These are phyloP conservation scores for Trichoderma erinaceum DNA, from an alignment of 495 filamentous ascomycete genomes.

Conservation along the genomic window DNA sequence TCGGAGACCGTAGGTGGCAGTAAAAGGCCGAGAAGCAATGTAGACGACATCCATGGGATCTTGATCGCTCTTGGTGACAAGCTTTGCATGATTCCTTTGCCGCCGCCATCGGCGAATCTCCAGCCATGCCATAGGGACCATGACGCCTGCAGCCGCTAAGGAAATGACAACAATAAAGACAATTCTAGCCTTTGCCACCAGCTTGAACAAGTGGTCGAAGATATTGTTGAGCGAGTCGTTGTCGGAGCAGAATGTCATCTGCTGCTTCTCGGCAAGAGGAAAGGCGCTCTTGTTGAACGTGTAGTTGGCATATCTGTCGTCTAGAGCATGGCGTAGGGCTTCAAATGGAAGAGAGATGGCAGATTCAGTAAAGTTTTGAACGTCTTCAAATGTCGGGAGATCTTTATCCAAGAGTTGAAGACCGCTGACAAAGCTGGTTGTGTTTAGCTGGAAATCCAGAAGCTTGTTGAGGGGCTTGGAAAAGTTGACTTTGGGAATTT, in stretches of 20 bases:
- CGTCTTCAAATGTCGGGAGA: conserved; percentile 76
- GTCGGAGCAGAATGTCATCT: conserved; percentile 79
- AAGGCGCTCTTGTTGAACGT: conserved; percentile 70
- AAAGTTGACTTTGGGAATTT: conserved; percentile 51
- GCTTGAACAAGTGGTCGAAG: conserved; percentile 62
- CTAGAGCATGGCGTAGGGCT: conserved; percentile 62
- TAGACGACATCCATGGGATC: conserved; percentile 89
- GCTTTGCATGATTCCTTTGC: conserved; percentile 60
- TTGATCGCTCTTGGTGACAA: conserved; percentile 56
- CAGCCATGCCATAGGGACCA: conserved; percentile 67
- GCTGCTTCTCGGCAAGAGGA: conserved; percentile 72
- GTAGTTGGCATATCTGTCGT: conserved; percentile 60
- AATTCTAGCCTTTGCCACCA: conserved; percentile 57
- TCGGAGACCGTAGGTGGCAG: conserved; percentile 64
- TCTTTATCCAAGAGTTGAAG: conserved; percentile 64
- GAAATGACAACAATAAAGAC: conserved; percentile 68
- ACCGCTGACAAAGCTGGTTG: conserved; percentile 54
- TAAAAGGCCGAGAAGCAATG: conserved; percentile 73
- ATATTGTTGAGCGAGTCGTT: conserved; percentile 81
- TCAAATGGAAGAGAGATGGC: conserved; percentile 75
- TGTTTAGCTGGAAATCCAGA: conserved; percentile 60
- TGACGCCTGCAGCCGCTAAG: conserved; percentile 62
- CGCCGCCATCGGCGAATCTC: conserved; percentile 75
- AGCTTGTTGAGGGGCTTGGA: conserved; percentile 53
- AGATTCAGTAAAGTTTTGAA: conserved; percentile 67